Evolutionary conservation across 2,329 filamentous ascomycete genomes (phyloP).

Genomic region (Didymella lethalis): DNA sequence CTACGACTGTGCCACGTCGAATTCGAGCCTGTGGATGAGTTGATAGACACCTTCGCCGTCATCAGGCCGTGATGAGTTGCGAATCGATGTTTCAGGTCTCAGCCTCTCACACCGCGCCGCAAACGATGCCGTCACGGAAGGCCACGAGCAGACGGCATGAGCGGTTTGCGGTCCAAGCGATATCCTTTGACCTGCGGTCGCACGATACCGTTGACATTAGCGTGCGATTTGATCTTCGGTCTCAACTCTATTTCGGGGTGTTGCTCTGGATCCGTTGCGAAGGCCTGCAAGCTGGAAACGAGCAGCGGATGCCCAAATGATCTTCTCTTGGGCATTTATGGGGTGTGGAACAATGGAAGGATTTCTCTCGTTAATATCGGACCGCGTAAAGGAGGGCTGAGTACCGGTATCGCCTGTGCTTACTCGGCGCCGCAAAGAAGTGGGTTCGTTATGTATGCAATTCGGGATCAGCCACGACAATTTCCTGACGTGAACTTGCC

Average conservation of each 20-base stretch:
- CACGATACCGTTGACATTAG: slow-evolving; percentile 37
- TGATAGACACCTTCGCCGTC: slow-evolving; percentile 24
- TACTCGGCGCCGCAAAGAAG: slow-evolving; percentile 29
- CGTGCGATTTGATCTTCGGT: slow-evolving; percentile 22
- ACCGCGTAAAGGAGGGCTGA: slow-evolving; percentile 10
- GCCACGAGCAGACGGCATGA: slow-evolving; percentile 31
- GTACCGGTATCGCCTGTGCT: slow-evolving; percentile 22
- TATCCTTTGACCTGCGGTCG: slow-evolving; percentile 29
- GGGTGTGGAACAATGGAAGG: not conserved
- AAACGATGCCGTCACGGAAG: slow-evolving; percentile 24
- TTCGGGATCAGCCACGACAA: slow-evolving; percentile 27
- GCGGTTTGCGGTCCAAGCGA: slow-evolving; percentile 33
- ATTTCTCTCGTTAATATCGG: slow-evolving; percentile 2
- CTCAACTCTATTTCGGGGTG: slow-evolving; percentile 18
- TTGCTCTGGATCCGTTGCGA: slow-evolving; percentile 16
- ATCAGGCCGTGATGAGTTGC: slow-evolving; percentile 23
- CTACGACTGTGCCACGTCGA: slow-evolving; percentile 23
- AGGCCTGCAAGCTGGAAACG: slow-evolving; percentile 10
- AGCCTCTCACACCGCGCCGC: slow-evolving; percentile 29
- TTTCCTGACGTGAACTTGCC: slow-evolving; percentile 11
- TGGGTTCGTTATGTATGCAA: slow-evolving; percentile 26
- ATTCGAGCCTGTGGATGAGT: slow-evolving; percentile 26
- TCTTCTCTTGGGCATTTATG: slow-evolving; percentile 13
- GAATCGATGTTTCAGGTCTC: slow-evolving; percentile 41
- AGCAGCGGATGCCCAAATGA: not conserved